Evolutionary conservation across 768 basidiomycete genomes (phyloP), one percentile per base, ranked within the genome.

Genomic region (Tephrocybe sp.): DNA sequence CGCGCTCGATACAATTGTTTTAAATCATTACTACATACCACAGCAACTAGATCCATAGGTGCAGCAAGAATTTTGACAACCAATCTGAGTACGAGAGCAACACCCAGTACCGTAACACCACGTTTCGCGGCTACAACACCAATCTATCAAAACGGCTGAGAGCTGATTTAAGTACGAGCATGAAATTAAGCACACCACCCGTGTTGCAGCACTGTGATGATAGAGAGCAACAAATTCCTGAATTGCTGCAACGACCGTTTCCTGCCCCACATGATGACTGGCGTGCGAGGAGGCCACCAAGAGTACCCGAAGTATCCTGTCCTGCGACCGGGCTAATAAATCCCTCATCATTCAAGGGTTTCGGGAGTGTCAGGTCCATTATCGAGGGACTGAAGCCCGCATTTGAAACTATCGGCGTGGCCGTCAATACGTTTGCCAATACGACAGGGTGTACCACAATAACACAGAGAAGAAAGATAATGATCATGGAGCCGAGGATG

Each of bases 71-170:
- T 25, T 25, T 3, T 21, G 17, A 17, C 50, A 51, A 11, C 42
- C 50, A 12, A 45, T 28, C 21, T 51, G 34, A 36, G 21, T 47
- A 24, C 46, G 46, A 15, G 14, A 14, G 25, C 46, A 47, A 20
- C 46, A 46, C 21, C 45, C 49, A 43, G 32, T 34, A 12, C 34
- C 14, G 23, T 51, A 44, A 17, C 50, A 51, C 42, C 50, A 51
- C 10, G 36, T 51, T n/a, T 43, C 42, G n/a, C 44, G 44, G 20
- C 26, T 36, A 21, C 44, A 44, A 43, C 50, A 51, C 32, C 32
- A 51, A 4, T 45, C 50, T 36, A 39, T 18, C n/a, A 15, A 24
- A n/a, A n/a, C n/a, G n/a, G n/a, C n/a, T n/a, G n/a, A n/a, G n/a
- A n/a, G n/a, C n/a, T n/a, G n/a, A n/a, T n/a, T n/a, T n/a, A n/a